Evolutionary conservation across 306 rosid species (phyloP).

Genomic region (Prunus kanzakura): DNA sequence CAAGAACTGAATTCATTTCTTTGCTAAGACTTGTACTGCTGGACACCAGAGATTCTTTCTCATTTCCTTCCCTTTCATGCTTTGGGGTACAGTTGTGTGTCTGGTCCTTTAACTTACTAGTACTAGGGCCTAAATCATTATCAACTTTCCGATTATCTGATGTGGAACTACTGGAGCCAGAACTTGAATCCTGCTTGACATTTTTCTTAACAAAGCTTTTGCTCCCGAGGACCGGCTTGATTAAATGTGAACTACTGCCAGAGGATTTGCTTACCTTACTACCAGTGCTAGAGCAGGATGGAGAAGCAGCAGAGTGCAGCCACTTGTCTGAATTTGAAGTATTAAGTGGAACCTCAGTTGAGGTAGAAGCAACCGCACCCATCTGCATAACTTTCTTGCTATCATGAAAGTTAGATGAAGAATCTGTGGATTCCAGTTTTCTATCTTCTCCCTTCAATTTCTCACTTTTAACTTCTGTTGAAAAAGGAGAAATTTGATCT

Average conservation of each 20-base stretch:
- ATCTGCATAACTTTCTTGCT: slow-evolving; percentile 32
- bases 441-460: slow-evolving; percentile 24
- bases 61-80: slow-evolving; percentile 44
- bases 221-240: slow-evolving; percentile 59
- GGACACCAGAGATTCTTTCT: slow-evolving; percentile 44
- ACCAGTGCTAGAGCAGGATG: slow-evolving; percentile 38
- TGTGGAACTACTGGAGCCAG: slow-evolving; percentile 41
- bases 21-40: slow-evolving; percentile 45
- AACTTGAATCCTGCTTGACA: slow-evolving; percentile 52
- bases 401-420: slow-evolving; percentile 28
- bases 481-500: slow-evolving; percentile 46
- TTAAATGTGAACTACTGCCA: slow-evolving; percentile 49
- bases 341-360: slow-evolving; percentile 32
- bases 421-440: slow-evolving; percentile 31
- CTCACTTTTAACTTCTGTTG: slow-evolving; percentile 38
- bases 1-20: slow-evolving; percentile 48
- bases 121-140: slow-evolving; percentile 38
- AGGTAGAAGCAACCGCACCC: slow-evolving; percentile 38
- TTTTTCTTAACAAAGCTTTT: slow-evolving; percentile 63
- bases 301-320: slow-evolving; percentile 40
- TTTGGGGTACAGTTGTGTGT: slow-evolving; percentile 32
- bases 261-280: slow-evolving; percentile 53
- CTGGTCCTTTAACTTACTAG: slow-evolving; percentile 45
- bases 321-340: slow-evolving; percentile 39
- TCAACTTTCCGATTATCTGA: slow-evolving; percentile 29